Percentiles rank a stretch among this genome's conserved stretches.
Conservation (phyloP, 257 asterid genomes). For the Nicotiana tomentosiformis region DNA sequence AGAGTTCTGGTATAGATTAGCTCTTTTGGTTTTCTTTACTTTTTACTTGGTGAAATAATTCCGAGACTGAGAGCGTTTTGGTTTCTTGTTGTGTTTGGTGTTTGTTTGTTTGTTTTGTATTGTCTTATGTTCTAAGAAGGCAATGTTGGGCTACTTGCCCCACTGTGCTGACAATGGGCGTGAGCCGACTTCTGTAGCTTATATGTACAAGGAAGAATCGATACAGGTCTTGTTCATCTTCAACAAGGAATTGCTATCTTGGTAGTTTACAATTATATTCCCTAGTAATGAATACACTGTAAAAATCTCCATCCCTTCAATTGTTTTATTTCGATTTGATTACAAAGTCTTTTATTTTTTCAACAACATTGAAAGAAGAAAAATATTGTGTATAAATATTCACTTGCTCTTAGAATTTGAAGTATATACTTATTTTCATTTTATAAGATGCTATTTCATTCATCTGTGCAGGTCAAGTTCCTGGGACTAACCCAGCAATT, state of each 20-base stretch:
- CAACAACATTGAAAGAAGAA: background rate
- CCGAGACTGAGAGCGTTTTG: constrained; percentile 87
- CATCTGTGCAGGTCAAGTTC: constrained; percentile 68
- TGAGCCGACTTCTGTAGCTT: constrained; percentile 99
- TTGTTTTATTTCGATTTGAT: background rate
- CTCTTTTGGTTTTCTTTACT: constrained; percentile 40
- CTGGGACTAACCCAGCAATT: constrained; percentile 56
- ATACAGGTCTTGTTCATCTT: constrained; percentile 97
- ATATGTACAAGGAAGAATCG: constrained; percentile 84
- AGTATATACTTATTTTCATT: background rate
- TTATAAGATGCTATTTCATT: constrained; percentile 21
- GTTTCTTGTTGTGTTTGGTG: constrained; percentile 97
- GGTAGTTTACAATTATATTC: constrained; percentile 44
- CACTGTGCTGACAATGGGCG: constrained; percentile 99
- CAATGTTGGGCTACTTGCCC: constrained; percentile 99
- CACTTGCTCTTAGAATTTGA: background rate
- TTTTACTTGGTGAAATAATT: constrained; percentile 50
- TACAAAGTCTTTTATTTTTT: background rate
- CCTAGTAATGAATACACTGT: constrained; percentile 7
- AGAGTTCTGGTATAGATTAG: constrained; percentile 39
- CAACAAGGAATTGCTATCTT: constrained; percentile 83
- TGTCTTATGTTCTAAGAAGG: constrained; percentile 89
- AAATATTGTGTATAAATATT: background rate
- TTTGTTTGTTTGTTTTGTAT: constrained; percentile 98
- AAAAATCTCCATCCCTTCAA: constrained; percentile 5